Percentiles rank a stretch among this genome's conserved stretches.
phyloP scores from a whole-genome alignment of 192 early-diverging fungal species.

The Dissophora ornata region DNA sequence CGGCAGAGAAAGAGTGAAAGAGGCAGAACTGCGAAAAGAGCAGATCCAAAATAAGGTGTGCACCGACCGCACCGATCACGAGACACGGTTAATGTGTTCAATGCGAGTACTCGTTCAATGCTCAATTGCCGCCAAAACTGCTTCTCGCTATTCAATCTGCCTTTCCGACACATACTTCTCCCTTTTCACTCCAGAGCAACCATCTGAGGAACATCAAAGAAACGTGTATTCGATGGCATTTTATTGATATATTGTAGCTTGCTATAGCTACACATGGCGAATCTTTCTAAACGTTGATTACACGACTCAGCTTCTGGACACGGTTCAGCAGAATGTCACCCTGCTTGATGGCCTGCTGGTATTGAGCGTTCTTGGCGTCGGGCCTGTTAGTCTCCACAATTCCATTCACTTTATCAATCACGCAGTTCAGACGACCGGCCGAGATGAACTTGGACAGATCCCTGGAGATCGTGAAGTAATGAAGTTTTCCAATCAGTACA shows the following conservation, averaged over 20 bases:
- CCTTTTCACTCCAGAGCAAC: too few species aligned
- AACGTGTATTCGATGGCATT: too few species aligned
- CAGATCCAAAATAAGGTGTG: background rate
- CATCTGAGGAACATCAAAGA: too few species aligned
- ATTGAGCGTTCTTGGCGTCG: constrained; percentile 99
- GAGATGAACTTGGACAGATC: constrained; percentile 96
- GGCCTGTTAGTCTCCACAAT: constrained; percentile 98
- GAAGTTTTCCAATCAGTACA: background rate
- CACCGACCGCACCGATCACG: too few species aligned
- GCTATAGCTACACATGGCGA: background rate
- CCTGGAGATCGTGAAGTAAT: constrained; percentile 51
- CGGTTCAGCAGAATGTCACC: constrained; percentile 95
- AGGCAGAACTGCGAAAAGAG: too few species aligned
- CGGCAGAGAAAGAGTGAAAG: too few species aligned
- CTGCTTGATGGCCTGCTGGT: constrained; percentile 95
- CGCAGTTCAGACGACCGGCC: constrained; percentile 95
- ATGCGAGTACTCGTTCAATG: too few species aligned
- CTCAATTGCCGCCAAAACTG: too few species aligned
- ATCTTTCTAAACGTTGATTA: constrained; percentile 82
- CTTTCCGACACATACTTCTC: too few species aligned
- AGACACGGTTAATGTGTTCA: too few species aligned
- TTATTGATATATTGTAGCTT: constrained; percentile 2
- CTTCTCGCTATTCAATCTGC: too few species aligned
- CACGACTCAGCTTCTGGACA: constrained; percentile 95
- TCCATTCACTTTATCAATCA: constrained; percentile 99